phyloP scores from a whole-genome alignment of 768 basidiomycete species.

The Lactarius sanguifluus region DNA sequence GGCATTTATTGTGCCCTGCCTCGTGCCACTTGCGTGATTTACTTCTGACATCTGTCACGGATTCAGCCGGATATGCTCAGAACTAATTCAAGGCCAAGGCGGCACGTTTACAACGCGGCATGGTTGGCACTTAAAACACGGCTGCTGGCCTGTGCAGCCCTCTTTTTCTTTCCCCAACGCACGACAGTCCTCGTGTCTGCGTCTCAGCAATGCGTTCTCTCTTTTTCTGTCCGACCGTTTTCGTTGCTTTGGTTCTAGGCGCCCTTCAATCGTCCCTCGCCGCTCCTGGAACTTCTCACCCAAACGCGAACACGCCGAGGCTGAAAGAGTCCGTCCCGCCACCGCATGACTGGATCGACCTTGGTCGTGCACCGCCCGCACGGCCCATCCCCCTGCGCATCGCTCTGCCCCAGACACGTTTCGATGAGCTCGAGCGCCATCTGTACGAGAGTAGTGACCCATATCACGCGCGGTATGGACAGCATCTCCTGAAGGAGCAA shows the following conservation, averaged over 20 bases:
- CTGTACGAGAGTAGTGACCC: conserved; percentile 33
- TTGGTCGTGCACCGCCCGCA: conserved; percentile 44
- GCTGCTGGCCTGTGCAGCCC: neutral
- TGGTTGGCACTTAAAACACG: neutral
- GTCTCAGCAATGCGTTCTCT: conserved; percentile 17
- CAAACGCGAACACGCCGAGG: neutral
- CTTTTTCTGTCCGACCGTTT: neutral
- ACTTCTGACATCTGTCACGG: neutral
- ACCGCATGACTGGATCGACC: conserved; percentile 51
- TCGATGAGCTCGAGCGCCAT: conserved; percentile 30
- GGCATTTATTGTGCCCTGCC: neutral
- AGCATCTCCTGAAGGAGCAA: conserved; percentile 59
- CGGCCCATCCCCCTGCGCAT: conserved; percentile 51
- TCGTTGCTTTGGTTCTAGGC: conserved; percentile 7
- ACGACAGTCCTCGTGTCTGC: neutral
- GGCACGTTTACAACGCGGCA: neutral
- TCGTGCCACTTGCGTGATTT: neutral
- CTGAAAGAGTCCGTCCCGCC: conserved; percentile 30
- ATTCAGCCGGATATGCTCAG: neutral
- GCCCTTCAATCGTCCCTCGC: conserved; percentile 11
- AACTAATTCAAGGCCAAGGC: too few species aligned
- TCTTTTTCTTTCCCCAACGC: neutral
- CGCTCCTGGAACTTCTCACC: neutral
- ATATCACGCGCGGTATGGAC: conserved; percentile 34
- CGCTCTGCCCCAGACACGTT: conserved; percentile 31